A percentile compares a stretch with the other conserved stretches of the same genome.
Conservation (phyloP, 1,284 basidiomycete species). For the Apiotrichum laibachii region DNA sequence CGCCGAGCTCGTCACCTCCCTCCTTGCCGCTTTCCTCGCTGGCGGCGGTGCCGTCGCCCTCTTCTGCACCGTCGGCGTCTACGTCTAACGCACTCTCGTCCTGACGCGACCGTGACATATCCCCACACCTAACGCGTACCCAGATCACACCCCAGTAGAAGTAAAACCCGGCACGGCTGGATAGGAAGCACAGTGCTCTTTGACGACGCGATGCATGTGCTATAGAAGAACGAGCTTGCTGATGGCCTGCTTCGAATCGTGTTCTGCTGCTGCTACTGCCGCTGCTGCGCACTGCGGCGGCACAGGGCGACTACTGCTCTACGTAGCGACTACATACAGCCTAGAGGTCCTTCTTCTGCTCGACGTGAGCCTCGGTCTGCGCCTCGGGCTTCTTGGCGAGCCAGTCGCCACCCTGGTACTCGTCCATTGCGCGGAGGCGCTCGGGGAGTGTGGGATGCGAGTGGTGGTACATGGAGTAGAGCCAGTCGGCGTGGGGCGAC, state of each 20-base stretch:
- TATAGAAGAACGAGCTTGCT: slow-evolving; percentile 1
- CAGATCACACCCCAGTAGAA: not conserved
- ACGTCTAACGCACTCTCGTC: slow-evolving; percentile 57
- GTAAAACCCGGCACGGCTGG: no score
- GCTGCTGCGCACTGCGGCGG: no score
- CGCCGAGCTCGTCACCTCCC: slow-evolving; percentile 66
- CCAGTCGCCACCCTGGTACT: slow-evolving; percentile 33
- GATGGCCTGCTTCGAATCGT: not conserved
- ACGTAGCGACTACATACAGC: no score
- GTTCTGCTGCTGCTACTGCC: no score
- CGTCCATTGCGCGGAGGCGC: slow-evolving; percentile 73
- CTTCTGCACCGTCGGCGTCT: slow-evolving; percentile 80
- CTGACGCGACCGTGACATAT: no score
- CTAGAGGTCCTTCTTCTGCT: slow-evolving; percentile 12
- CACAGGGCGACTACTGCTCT: no score
- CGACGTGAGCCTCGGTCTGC: slow-evolving; percentile 3
- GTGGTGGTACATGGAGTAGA: slow-evolving; percentile 90
- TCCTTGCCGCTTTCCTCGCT: slow-evolving; percentile 69
- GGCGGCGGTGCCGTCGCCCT: slow-evolving; percentile 82
- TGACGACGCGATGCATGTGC: slow-evolving; percentile 3
- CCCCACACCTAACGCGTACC: not conserved
- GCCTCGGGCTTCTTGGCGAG: slow-evolving; percentile 2
- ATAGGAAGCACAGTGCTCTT: not conserved
- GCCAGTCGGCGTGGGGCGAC: slow-evolving; percentile 85
- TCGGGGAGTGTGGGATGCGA: slow-evolving; percentile 88